Conservation (phyloP, 2,329 filamentous ascomycete genomes). For the Laburnicola sp. region DNA sequence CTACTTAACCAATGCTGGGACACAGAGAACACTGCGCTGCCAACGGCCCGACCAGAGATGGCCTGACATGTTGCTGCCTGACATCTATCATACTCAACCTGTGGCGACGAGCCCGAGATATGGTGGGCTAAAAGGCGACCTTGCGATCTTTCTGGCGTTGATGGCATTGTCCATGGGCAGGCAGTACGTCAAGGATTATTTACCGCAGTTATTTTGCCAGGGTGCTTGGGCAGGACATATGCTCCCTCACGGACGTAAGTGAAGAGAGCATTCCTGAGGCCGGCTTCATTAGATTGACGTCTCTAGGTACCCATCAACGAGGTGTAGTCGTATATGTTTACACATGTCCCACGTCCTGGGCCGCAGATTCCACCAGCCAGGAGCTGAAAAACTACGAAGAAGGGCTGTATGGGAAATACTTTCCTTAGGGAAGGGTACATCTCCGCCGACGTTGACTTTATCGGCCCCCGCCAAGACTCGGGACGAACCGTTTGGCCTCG, state of each 20-base stretch:
- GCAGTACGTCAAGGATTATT: constrained; percentile 7
- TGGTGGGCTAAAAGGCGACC: constrained; percentile 36
- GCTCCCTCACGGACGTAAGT: constrained; percentile 22
- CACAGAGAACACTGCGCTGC: constrained; percentile 13
- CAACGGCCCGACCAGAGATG: constrained; percentile 19
- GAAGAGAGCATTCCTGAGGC: not conserved
- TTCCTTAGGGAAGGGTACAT: constrained; percentile 12
- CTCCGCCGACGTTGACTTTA: constrained; percentile 6
- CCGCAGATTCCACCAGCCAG: constrained; percentile 6
- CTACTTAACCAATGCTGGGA: constrained; percentile 27
- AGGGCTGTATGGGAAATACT: constrained; percentile 25
- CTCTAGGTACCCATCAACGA: constrained; percentile 24
- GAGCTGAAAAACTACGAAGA: constrained; percentile 26
- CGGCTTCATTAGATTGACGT: not conserved
- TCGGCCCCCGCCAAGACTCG: constrained; percentile 19
- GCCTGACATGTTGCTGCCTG: constrained; percentile 27
- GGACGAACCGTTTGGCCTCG: constrained; percentile 8
- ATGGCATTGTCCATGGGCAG: constrained; percentile 29
- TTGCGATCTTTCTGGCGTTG: constrained; percentile 39
- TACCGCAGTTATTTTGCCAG: constrained; percentile 23
- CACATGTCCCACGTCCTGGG: constrained; percentile 13
- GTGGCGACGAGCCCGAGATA: constrained; percentile 2
- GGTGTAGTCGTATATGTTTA: constrained; percentile 36
- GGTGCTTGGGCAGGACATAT: constrained; percentile 24
- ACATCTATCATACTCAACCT: constrained; percentile 24